These are phyloP conservation scores for Aechmea fasciata DNA, from an alignment of 176 grass and related monocot genomes.

Conservation along the genomic window DNA sequence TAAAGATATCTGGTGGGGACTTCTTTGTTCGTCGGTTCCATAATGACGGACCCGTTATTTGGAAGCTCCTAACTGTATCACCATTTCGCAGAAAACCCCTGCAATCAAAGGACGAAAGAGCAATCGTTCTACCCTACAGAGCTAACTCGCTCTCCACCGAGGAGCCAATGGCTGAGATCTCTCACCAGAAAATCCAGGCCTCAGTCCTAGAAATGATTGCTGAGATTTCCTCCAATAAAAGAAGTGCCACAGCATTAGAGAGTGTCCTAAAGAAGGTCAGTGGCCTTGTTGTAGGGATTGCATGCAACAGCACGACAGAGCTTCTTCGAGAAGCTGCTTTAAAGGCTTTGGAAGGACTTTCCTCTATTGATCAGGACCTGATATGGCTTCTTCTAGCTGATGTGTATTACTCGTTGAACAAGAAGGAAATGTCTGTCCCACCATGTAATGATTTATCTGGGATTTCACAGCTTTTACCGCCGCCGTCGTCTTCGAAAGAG, in stretches of 20 bases:
- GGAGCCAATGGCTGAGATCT: constrained; percentile 82
- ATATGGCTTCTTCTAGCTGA: constrained; percentile 92
- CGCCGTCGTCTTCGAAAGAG: constrained; percentile 45
- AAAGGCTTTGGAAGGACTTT: constrained; percentile 57
- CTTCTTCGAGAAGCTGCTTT: constrained; percentile 51
- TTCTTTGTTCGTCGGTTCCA: constrained; percentile 87
- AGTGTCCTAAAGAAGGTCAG: constrained; percentile 69
- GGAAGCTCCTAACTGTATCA: constrained; percentile 60
- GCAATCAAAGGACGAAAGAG: constrained; percentile 37
- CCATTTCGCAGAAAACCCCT: constrained; percentile 53
- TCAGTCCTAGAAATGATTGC: constrained; percentile 75
- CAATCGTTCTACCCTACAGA: constrained; percentile 79
- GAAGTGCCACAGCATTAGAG: constrained; percentile 56
- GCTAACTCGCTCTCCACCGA: constrained; percentile 39
- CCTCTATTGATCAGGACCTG: constrained; percentile 68
- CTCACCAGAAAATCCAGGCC: constrained; percentile 78
- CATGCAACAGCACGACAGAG: constrained; percentile 46
- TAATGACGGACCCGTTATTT: constrained; percentile 68
- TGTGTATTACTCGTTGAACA: constrained; percentile 67
- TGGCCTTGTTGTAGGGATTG: constrained; percentile 84
- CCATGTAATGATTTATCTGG: constrained; percentile 30
- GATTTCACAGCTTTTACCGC: constrained; percentile 56
- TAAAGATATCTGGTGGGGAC: constrained; percentile 66
- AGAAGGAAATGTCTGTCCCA: constrained; percentile 32
- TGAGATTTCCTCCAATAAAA: constrained; percentile 50